These are phyloP conservation scores for Eucalyptus pumila DNA, from an alignment of 345 rosid species.

Conservation along the genomic window DNA sequence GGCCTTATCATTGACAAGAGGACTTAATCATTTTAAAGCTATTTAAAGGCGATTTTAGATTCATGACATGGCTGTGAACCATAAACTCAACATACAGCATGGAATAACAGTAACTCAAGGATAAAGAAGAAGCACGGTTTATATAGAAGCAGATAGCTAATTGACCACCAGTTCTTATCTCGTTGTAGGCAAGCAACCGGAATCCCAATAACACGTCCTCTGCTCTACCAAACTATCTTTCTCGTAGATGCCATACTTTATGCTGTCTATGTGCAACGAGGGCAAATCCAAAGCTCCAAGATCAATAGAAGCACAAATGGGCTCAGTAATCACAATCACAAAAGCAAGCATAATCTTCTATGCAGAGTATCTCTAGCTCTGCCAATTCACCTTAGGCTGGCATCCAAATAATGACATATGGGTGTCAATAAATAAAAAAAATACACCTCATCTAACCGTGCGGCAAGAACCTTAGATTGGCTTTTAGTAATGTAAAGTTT, in stretches of 20 bases:
- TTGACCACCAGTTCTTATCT: neutral
- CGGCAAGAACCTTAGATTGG: neutral
- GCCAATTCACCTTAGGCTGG: neutral
- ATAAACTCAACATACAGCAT: neutral
- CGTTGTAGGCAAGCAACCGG: neutral
- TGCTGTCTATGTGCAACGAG: neutral
- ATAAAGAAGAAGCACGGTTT: neutral
- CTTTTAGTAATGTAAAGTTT: neutral
- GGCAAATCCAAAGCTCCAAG: neutral
- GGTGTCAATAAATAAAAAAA: neutral
- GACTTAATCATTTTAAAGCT: neutral
- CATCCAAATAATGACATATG: neutral
- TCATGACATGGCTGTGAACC: neutral
- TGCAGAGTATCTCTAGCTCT: neutral
- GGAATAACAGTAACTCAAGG: neutral
- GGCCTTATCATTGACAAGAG: neutral
- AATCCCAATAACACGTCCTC: neutral
- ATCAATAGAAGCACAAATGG: neutral
- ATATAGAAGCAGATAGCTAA: neutral
- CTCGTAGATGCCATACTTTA: neutral
- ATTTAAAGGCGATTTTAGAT: neutral
- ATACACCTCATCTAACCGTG: neutral
- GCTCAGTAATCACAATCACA: neutral
- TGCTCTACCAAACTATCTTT: neutral
- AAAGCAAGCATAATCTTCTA: neutral